Evolutionary conservation across 2,329 filamentous ascomycete species (phyloP), one percentile per base, ranked within the genome.

Genomic region (Sporothrix dimorphospora): DNA sequence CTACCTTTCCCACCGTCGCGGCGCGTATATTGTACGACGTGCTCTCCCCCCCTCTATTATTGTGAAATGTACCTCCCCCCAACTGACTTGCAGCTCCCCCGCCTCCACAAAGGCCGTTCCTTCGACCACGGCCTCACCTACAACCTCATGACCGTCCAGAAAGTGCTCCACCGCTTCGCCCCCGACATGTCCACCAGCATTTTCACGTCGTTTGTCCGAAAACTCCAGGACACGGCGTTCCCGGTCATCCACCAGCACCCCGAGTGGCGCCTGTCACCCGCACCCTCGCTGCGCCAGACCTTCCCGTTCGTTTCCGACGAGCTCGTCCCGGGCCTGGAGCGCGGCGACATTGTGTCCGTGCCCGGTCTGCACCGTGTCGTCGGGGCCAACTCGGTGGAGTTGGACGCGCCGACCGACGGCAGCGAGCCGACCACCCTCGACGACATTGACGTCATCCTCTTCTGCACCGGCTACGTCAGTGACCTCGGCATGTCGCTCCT

Each of bases 381-480:
- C 21, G 61, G 61, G 4, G 21, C 40, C 12, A 40, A 47, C n/a
- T 16, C 61, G 21, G 61, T 66, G 11, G 40, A 45, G 21, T 9
- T 66, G 40, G 61, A 47, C 30, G n/a, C n/a, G n/a, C 77, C 80
- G 71, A 75, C 81, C 4, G 75, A 77, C 2, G 78, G 79, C 42
- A 80, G 78, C 1, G 67, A 40, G 4, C 34, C 51, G 0, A 73
- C 71, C 0, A 72, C 74, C 1, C 63, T 81, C 0, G 74, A 78
- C 14, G 75, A 78, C 42, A 76, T 77, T 6, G 81, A 82, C 55
- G 71, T 75, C 30, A 77, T 82, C 34, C 77, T 82, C 49, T 80
- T 77, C 65, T 81, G 79, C 72, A 81, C 79, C 0, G 81, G 81
- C 16, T 82, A 82, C 74, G 71, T 75, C 55, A 76, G 76, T 45